Evolutionary conservation across 2,329 filamentous ascomycete genomes (phyloP), one percentile per base, ranked within the genome.

Genomic region (Cyphellophora attinorum): DNA sequence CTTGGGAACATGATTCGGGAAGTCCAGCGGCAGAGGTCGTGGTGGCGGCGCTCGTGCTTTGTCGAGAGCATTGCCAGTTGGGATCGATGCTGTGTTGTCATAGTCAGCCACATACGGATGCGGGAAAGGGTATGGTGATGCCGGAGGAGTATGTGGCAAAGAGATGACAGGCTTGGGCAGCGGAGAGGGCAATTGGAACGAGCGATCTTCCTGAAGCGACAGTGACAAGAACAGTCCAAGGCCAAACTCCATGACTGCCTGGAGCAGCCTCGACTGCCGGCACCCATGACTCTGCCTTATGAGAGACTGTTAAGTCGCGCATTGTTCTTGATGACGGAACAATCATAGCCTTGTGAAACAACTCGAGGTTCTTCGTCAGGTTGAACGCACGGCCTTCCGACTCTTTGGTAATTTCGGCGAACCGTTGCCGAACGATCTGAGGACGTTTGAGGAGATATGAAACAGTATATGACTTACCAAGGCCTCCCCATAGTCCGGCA

Each of bases 1-100:
- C 42, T 60, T 57, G 19, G 64, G 60, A 17, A 52, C 46, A 41
- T 68, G 64, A 34, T 51, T 49, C 19, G 71, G 71, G 45, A 75
- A 74, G 34, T 67, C 67, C 30, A 73, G 57, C 13, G 63, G 61
- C 16, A 62, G 68, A 19, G 70, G 62, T 38, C 52, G 53, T 19
- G 65, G 51, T 29, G 71, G 71, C 25, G 70, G 66, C 28, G 54
- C 48, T 40, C 70, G 62, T 47, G 64, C 62, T 43, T 57, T 58
- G 29, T 19, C 13, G n/a, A 13, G 18, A 29, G 27, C 27, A 29
- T 3, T 15, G 11, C 25, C 28, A 30, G 17, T 18, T 6, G 8
- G 6, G 29, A 19, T 6, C 5, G 10, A 18, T 11, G 11, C n/a
- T 14, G 29, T 31, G 29, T 15, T 31, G 29, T 19, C 8, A 25